Evolutionary conservation across 2,329 filamentous ascomycete genomes (phyloP).

Genomic region (Pestalotiopsis sp.): DNA sequence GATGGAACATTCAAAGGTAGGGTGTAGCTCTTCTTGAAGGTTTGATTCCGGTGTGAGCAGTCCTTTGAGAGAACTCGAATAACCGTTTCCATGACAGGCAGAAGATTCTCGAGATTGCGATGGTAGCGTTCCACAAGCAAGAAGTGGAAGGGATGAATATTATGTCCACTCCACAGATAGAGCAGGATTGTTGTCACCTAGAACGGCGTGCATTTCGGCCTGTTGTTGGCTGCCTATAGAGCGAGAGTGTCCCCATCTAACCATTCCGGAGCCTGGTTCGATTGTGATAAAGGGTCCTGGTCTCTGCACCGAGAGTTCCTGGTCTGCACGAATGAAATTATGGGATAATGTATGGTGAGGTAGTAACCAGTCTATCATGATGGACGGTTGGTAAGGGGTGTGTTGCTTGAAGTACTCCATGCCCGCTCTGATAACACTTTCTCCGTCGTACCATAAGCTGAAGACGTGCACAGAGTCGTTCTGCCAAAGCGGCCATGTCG

Average conservation of each 20-base stretch:
- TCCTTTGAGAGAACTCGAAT: no score
- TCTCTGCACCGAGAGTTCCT: not conserved
- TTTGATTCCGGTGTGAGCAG: no score
- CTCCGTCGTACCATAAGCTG: not conserved
- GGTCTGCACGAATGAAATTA: not conserved
- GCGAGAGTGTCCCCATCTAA: not conserved
- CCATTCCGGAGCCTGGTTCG: not conserved
- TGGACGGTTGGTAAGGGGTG: not conserved
- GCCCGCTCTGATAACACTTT: not conserved
- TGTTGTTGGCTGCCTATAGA: not conserved
- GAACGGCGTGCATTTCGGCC: not conserved
- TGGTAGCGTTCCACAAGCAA: no score
- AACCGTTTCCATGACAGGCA: no score
- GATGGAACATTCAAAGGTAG: no score
- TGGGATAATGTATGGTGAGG: not conserved
- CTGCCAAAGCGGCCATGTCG: not conserved
- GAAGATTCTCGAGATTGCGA: no score
- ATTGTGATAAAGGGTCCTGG: not conserved
- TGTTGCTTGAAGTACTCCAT: not conserved
- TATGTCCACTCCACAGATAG: not conserved
- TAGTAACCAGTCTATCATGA: not conserved
- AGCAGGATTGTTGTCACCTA: not conserved
- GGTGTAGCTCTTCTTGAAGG: no score
- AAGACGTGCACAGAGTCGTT: not conserved
- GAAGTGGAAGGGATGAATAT: no score